Conservation (phyloP, 108 stramenopile species). For the Schizochytrium sp. region DNA sequence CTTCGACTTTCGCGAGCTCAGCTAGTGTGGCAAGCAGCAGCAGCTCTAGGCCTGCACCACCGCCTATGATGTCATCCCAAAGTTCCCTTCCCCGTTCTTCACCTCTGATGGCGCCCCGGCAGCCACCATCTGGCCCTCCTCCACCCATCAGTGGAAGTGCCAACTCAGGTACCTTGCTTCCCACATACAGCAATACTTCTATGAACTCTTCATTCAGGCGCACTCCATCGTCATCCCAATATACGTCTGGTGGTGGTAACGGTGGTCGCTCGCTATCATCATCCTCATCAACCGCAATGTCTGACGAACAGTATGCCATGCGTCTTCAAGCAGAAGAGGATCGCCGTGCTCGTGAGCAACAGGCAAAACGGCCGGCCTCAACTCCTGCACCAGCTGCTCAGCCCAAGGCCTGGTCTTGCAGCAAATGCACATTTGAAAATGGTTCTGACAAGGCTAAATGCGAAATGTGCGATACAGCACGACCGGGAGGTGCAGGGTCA, state of each 20-base stretch:
- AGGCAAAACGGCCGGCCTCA: background rate
- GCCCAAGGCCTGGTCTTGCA: conserved; percentile 30
- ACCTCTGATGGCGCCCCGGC: background rate
- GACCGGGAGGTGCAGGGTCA: background rate
- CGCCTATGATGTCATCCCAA: background rate
- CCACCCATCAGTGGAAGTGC: background rate
- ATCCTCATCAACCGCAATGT: background rate
- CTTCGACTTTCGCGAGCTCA: background rate
- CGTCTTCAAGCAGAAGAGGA: conserved; percentile 53
- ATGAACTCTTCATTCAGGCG: background rate
- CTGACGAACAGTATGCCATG: background rate
- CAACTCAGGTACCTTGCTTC: conserved; percentile 13
- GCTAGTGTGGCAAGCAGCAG: background rate
- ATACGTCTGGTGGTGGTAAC: background rate
- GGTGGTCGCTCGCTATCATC: background rate
- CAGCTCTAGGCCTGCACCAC: background rate
- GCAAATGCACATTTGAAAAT: conserved; percentile 39
- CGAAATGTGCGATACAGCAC: background rate
- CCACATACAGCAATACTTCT: conserved; percentile 21
- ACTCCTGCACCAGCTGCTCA: background rate
- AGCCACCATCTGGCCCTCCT: background rate
- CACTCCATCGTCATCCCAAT: background rate
- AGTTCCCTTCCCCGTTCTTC: background rate
- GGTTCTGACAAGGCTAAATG: background rate
- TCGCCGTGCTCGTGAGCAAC: background rate